Percentiles rank a stretch among this genome's conserved stretches.
These are phyloP conservation scores for Globisporangium acanthophoron DNA, from an alignment of 352 stramenopile species.

Conservation along the genomic window DNA sequence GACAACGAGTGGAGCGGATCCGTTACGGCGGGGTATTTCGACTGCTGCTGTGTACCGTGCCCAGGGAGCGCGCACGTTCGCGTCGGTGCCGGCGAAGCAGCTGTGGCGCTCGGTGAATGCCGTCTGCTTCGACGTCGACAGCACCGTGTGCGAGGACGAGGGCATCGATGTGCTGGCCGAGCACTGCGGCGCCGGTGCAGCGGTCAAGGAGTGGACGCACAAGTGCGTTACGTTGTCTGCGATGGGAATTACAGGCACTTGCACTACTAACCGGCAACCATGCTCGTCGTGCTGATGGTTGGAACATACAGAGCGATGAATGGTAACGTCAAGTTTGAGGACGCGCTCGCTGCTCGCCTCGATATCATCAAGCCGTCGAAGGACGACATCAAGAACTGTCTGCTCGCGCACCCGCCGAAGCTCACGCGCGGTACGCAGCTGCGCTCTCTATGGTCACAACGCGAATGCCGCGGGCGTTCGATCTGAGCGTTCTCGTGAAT, in stretches of 20 bases:
- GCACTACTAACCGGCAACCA: too few relatives aligned
- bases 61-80: conserved; percentile 2
- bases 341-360: conserved; percentile 93
- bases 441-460: not conserved
- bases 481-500: not conserved
- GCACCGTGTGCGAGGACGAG: conserved; percentile 96
- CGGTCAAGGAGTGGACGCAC: conserved; percentile 92
- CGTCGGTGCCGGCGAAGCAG: conserved; percentile 22
- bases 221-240: conserved; percentile 41
- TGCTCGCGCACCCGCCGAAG: conserved; percentile 86
- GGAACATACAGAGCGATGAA: conserved; percentile 91
- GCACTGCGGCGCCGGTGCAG: conserved; percentile 91
- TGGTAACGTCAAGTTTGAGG: conserved; percentile 96
- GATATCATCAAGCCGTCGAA: conserved; percentile 94
- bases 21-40: not conserved
- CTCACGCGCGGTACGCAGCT: conserved; percentile 45
- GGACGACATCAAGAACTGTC: conserved; percentile 85
- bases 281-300: not conserved
- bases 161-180: conserved; percentile 98
- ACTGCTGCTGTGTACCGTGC: not conserved
- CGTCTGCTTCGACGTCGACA: conserved; percentile 95
- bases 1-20: conserved; percentile 1
- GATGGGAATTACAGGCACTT: not conserved
- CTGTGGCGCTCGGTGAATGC: conserved; percentile 67
- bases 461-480: not conserved